phyloP scores from a whole-genome alignment of 23 red algal genomes.

The Gracilariopsis chorda region DNA sequence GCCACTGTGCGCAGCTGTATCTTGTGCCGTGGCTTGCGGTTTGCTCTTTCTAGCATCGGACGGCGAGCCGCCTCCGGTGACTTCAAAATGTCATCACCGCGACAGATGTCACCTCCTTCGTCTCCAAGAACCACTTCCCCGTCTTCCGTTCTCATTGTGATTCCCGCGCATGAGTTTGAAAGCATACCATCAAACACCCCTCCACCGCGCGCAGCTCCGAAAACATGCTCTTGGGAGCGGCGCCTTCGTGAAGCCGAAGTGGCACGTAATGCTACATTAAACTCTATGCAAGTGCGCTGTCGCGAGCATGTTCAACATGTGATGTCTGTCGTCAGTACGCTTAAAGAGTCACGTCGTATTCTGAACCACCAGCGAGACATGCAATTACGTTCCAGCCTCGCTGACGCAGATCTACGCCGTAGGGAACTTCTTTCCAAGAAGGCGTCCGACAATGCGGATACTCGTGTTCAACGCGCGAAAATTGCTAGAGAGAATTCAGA shows the following conservation, averaged over 20 bases:
- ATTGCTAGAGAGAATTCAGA: conserved; percentile 23
- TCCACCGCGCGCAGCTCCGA: neutral
- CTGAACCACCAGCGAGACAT: neutral
- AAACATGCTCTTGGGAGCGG: conserved; percentile 3
- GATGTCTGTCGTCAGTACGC: conserved; percentile 2
- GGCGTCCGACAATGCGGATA: conserved; percentile 17
- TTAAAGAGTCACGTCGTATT: conserved; percentile 37
- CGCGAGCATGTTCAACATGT: conserved; percentile 48
- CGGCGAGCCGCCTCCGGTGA: conserved; percentile 50
- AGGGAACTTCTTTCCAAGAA: neutral
- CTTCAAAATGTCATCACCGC: neutral
- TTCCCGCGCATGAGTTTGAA: conserved; percentile 33
- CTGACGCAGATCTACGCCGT: conserved; percentile 1
- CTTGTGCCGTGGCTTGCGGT: too few species aligned
- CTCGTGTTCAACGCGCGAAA: conserved; percentile 18
- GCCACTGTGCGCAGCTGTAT: too few species aligned
- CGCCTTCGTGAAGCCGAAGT: conserved; percentile 8
- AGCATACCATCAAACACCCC: conserved; percentile 28
- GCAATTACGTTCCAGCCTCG: conserved; percentile 6
- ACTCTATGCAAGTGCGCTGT: conserved; percentile 19
- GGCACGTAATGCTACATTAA: conserved; percentile 29
- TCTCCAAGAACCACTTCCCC: conserved; percentile 14
- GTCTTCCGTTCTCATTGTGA: conserved; percentile 22
- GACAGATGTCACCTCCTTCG: neutral
- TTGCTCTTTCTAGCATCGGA: conserved; percentile 9